Conservation (phyloP, 352 stramenopile genomes). For the Aphanomyces astaci region DNA sequence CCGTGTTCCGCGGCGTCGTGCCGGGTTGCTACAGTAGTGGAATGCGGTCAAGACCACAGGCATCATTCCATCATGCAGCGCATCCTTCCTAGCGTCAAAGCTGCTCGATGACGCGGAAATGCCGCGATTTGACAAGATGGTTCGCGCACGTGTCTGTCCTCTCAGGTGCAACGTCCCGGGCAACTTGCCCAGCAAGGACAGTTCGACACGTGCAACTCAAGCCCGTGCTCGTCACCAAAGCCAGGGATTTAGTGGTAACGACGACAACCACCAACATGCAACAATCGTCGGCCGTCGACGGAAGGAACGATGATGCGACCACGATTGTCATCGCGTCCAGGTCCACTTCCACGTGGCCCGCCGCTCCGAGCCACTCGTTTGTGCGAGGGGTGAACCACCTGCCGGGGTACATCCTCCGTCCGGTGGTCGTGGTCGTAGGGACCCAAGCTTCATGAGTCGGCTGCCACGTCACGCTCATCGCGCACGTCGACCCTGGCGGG, state of each 20-base stretch:
- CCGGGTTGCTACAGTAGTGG: conserved; percentile 57
- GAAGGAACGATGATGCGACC: conserved; percentile 23
- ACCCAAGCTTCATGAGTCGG: conserved; percentile 21
- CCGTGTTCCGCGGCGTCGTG: conserved; percentile 59
- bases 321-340: conserved; percentile 56
- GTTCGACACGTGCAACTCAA: conserved; percentile 73
- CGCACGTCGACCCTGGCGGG: conserved; percentile 60
- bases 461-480: conserved; percentile 64
- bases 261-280: conserved; percentile 37
- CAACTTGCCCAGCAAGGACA: conserved; percentile 37
- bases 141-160: conserved; percentile 33
- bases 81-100: conserved; percentile 42
- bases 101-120: conserved; percentile 55
- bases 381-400: conserved; percentile 62
- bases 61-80: conserved; percentile 44
- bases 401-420: conserved; percentile 71
- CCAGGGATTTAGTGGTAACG: conserved; percentile 66
- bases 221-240: conserved; percentile 67
- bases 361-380: conserved; percentile 39
- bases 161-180: conserved; percentile 25
- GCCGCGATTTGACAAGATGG: conserved; percentile 77
- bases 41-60: conserved; percentile 54
- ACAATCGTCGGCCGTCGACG: conserved; percentile 39
- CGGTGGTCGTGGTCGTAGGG: conserved; percentile 28
- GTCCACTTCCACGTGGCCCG: conserved; percentile 43